phyloP scores from a whole-genome alignment of 495 filamentous ascomycete species.

The Aspergillus panamensis region DNA sequence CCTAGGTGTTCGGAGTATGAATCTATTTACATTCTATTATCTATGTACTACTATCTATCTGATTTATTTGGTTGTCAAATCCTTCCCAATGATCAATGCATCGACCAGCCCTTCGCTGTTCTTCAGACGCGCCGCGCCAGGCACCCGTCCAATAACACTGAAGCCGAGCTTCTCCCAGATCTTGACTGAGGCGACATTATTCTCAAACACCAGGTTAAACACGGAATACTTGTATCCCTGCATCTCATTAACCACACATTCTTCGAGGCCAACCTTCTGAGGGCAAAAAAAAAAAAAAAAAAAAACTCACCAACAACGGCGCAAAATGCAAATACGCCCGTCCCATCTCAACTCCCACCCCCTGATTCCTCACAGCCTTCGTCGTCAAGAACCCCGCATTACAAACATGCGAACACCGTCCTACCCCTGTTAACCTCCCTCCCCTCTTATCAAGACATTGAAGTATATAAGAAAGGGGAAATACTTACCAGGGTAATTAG shows the following conservation, averaged over 20 bases:
- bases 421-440: constrained; percentile 20
- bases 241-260: not conserved
- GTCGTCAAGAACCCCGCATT: constrained; percentile 94
- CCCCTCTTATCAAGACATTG: not conserved
- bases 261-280: not conserved
- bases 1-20: constrained; percentile 14
- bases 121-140: constrained; percentile 37
- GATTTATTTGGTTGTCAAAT: constrained; percentile 23
- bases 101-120: constrained; percentile 45
- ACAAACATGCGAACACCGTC: constrained; percentile 70
- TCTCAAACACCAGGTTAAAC: constrained; percentile 98
- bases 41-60: constrained; percentile 8
- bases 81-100: constrained; percentile 46
- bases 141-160: constrained; percentile 84
- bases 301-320: constrained; percentile 66
- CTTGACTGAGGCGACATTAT: constrained; percentile 85
- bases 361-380: constrained; percentile 74
- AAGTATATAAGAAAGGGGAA: not conserved
- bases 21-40: constrained; percentile 7
- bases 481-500: constrained; percentile 89
- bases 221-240: constrained; percentile 90
- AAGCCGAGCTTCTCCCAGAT: constrained; percentile 98
- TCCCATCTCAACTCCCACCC: constrained; percentile 87
- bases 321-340: constrained; percentile 91
- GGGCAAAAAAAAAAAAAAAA: not conserved